These are phyloP conservation scores for Fusarium succisae DNA, from an alignment of 2,329 filamentous ascomycete genomes.

Conservation along the genomic window DNA sequence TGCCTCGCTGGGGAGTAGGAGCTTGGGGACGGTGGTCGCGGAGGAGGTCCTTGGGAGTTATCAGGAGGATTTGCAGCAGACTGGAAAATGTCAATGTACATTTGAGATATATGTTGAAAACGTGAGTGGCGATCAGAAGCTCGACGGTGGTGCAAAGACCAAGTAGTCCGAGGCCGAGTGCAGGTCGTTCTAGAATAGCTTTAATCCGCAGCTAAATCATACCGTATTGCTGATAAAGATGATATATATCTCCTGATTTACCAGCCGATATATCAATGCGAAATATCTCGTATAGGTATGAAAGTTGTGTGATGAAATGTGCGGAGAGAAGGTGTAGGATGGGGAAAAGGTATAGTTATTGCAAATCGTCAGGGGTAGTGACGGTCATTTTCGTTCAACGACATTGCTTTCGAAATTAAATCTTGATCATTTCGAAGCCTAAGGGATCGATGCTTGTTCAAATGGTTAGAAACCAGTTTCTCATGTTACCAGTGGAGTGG, in stretches of 20 bases:
- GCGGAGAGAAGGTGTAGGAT: slow-evolving; percentile 42
- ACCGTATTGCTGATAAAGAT: slow-evolving; percentile 3
- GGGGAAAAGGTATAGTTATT: slow-evolving; percentile 43
- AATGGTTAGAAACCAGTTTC: background rate
- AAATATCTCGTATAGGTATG: slow-evolving; percentile 26
- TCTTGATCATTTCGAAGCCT: background rate
- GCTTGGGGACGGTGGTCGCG: no score
- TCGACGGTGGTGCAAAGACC: background rate
- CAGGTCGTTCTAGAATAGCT: slow-evolving; percentile 53
- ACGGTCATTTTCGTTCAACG: background rate
- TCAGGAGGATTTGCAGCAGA: background rate
- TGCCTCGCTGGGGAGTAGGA: no score
- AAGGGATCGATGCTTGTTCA: background rate
- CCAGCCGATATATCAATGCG: slow-evolving; percentile 13
- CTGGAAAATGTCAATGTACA: background rate
- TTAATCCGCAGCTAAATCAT: slow-evolving; percentile 37
- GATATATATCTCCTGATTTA: slow-evolving; percentile 4
- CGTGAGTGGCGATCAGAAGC: background rate
- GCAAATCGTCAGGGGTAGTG: slow-evolving; percentile 46
- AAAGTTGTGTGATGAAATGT: slow-evolving; percentile 40
- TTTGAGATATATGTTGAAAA: background rate
- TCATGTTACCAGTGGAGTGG: no score
- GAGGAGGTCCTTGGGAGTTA: background rate
- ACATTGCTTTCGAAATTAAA: background rate
- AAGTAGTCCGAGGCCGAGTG: slow-evolving; percentile 49